Percentiles rank a stretch among this genome's conserved stretches.
These are phyloP conservation scores for Sporisorium exsertum DNA, from an alignment of 1,284 basidiomycete species.

Conservation along the genomic window DNA sequence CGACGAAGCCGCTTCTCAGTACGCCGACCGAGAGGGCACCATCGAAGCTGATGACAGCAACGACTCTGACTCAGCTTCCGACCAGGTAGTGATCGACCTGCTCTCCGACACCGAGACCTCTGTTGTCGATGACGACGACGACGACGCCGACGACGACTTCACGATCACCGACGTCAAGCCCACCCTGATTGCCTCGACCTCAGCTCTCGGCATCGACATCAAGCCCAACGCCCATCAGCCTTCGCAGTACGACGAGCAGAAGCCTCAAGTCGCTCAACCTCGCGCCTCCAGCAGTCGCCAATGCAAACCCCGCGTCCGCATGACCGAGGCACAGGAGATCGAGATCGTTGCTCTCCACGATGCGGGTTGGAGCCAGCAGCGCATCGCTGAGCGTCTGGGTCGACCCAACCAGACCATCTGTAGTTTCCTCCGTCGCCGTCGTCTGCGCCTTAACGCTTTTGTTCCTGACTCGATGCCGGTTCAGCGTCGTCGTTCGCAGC, in stretches of 20 bases:
- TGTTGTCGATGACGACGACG: neutral
- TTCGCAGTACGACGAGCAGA: neutral
- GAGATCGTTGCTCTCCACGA: constrained; percentile 19
- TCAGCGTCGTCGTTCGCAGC: neutral
- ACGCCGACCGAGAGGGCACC: constrained; percentile 2
- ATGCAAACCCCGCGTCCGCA: neutral
- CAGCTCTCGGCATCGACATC: neutral
- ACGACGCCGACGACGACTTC: constrained; percentile 1
- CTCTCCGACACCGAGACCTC: constrained; percentile 1
- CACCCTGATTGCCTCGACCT: neutral
- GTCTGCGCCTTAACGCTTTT: neutral
- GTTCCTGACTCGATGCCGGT: constrained; percentile 2
- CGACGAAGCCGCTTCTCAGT: neutral
- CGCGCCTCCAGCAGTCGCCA: neutral
- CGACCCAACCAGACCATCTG: constrained; percentile 3
- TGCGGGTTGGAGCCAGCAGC: neutral
- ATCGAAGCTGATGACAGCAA: neutral
- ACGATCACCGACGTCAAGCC: neutral
- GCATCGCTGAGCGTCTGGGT: constrained; percentile 15
- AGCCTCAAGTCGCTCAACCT: neutral
- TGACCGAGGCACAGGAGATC: constrained; percentile 10
- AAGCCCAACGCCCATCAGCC: neutral
- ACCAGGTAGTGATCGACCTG: constrained; percentile 5
- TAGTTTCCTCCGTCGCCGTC: constrained; percentile 9
- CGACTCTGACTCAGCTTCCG: neutral